Evolutionary conservation across 2,329 filamentous ascomycete genomes (phyloP), one percentile per base, ranked within the genome.

Genomic region (Penicillium sp.): DNA sequence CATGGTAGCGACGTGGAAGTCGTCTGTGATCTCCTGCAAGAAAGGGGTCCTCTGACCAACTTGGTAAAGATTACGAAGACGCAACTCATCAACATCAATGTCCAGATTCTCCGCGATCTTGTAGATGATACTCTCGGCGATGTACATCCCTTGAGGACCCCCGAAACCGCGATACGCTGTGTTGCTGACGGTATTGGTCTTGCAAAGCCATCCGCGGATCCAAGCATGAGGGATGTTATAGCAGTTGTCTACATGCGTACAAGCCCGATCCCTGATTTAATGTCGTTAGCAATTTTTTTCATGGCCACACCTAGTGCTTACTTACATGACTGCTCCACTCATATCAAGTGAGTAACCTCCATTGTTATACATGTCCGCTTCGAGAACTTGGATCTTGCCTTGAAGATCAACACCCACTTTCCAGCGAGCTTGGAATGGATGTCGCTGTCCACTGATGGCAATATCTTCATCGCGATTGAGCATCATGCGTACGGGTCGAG

Each of bases 401-500:
- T 43, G 23, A 19, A 6, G 2, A 43, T 43, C 39, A 11, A 43
- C 23, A 18, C 39, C 39, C 21, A 43, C 39, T 26, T 43, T 43
- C 39, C 39, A 43, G 16, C 39, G 39, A 16, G 39, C 39, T 14
- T 43, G 39, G 39, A 43, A 43, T 14, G 39, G 39, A 28, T 43
- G 39, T 6, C 39, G 3, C 8, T 43, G 39, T 16, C 39, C 39
- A 26, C 39, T 43, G 23, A 43, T 43, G 8, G 39, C 39, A 28
- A 43, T 43, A 10, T 43, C 39, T 43, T 43, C 39, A 18, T 43
- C 39, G n/a, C 39, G 39, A 43, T 43, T 43, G 23, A 43, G 39
- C 39, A 43, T 43, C 39, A 43, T 43, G 39, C 39, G 39, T 8
- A 43, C 39, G n/a, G 39, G 39, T 29, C 39, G 39, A 43, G 39